Percentiles rank a stretch among this genome's conserved stretches.
These are phyloP conservation scores for Kwoniella newhampshirensis DNA, from an alignment of 768 basidiomycete genomes.

Conservation along the genomic window DNA sequence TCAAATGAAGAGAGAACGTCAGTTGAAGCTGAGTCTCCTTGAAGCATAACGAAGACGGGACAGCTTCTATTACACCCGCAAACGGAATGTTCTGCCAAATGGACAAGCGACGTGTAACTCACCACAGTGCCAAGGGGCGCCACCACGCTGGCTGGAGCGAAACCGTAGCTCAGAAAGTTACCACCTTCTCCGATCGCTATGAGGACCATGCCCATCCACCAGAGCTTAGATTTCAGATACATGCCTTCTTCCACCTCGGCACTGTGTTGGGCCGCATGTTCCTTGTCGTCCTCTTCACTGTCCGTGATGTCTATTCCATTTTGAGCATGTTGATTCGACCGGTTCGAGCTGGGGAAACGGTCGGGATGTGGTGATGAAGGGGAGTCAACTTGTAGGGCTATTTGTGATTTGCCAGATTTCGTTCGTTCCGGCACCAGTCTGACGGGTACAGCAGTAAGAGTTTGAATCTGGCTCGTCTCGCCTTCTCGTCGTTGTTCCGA, in stretches of 20 bases:
- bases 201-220: conserved; percentile 85
- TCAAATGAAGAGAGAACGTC: not conserved
- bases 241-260: conserved; percentile 53
- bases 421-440: conserved; percentile 1
- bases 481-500: not conserved
- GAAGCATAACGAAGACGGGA: no score
- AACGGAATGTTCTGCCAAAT: conserved; percentile 3
- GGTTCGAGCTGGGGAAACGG: not conserved
- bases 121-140: conserved; percentile 92
- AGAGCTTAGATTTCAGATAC: conserved; percentile 80
- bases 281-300: conserved; percentile 15
- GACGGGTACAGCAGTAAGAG: conserved; percentile 16
- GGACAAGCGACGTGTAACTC: conserved; percentile 11
- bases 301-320: not conserved
- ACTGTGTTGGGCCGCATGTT: not conserved
- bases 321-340: not conserved
- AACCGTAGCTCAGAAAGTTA: conserved; percentile 67
- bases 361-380: not conserved
- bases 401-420: not conserved
- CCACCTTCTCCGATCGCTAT: conserved; percentile 89
- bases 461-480: no score
- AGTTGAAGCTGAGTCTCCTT: not conserved
- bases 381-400: not conserved
- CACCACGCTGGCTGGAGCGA: conserved; percentile 60
- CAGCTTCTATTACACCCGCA: no score